These are phyloP conservation scores for Phytophthora rubi DNA, from an alignment of 352 stramenopile genomes.

Conservation along the genomic window DNA sequence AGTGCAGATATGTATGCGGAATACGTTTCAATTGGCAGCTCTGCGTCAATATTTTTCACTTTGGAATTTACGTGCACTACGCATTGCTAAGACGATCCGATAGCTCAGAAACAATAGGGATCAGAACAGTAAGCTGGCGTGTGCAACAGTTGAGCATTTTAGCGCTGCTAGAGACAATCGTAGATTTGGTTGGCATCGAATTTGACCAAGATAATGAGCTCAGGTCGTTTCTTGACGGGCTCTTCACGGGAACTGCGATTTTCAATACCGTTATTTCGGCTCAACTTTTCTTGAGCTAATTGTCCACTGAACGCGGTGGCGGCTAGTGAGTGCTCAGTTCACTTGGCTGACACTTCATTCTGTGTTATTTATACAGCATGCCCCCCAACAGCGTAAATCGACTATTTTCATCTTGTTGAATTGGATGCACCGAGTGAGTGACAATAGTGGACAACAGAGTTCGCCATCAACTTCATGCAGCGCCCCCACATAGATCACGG, in stretches of 20 bases:
- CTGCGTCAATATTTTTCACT: slow-evolving; percentile 24
- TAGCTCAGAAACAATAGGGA: background rate
- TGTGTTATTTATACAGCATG: too few species aligned
- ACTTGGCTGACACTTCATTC: too few species aligned
- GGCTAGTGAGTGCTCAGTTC: background rate
- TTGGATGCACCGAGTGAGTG: background rate
- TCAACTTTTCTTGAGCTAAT: background rate
- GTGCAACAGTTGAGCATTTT: slow-evolving; percentile 2
- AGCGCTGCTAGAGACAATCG: slow-evolving; percentile 6
- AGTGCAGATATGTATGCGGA: background rate
- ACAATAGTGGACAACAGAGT: background rate
- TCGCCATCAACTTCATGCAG: background rate
- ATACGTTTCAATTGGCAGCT: slow-evolving; percentile 33
- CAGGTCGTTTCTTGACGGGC: background rate
- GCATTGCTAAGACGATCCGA: slow-evolving; percentile 2
- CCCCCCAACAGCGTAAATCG: background rate
- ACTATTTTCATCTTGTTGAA: background rate
- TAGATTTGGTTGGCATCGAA: slow-evolving; percentile 19
- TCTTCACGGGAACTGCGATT: slow-evolving; percentile 3
- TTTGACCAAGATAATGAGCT: slow-evolving; percentile 9
- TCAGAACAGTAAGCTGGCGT: background rate
- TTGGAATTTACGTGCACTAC: slow-evolving; percentile 29
- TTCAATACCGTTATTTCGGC: slow-evolving; percentile 34
- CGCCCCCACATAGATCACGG: background rate
- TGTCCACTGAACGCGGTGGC: too few species aligned